Evolutionary conservation across 2,329 filamentous ascomycete species (phyloP).

Genomic region (Paraconiothyrium brasiliense): DNA sequence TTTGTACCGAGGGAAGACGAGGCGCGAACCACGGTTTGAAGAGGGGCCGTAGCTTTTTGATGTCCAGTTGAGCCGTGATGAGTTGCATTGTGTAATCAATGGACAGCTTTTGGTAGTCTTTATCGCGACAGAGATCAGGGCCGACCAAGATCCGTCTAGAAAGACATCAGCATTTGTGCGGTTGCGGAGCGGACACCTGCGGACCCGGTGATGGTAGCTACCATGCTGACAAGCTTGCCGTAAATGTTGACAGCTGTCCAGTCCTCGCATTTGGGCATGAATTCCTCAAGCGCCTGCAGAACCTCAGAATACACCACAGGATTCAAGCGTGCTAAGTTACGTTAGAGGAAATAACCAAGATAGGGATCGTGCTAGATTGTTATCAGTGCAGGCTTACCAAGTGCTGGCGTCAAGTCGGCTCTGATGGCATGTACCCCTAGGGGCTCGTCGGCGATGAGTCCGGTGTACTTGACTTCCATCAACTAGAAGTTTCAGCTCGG

Average conservation of each 20-base stretch:
- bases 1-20: conserved; percentile 35
- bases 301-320: conserved; percentile 41
- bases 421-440: conserved; percentile 36
- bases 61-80: conserved; percentile 35
- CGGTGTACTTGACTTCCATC: conserved; percentile 46
- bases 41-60: conserved; percentile 39
- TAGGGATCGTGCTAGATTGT: not conserved
- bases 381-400: conserved; percentile 32
- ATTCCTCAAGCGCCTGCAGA: conserved; percentile 36
- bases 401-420: conserved; percentile 45
- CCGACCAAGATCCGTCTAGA: conserved; percentile 42
- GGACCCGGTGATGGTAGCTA: conserved; percentile 46
- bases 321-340: conserved; percentile 38
- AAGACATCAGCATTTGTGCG: not conserved
- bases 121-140: conserved; percentile 37
- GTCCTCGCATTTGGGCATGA: conserved; percentile 40
- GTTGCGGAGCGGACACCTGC: not conserved
- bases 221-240: conserved; percentile 38
- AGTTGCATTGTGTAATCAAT: conserved; percentile 46
- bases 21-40: conserved; percentile 36
- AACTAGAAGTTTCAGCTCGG: conserved; percentile 28
- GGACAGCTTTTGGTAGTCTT: conserved; percentile 41
- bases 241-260: conserved; percentile 45
- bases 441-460: conserved; percentile 28
- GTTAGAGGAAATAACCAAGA: conserved; percentile 21